phyloP scores from a whole-genome alignment of 768 basidiomycete species.

The Mycena alexandri region DNA sequence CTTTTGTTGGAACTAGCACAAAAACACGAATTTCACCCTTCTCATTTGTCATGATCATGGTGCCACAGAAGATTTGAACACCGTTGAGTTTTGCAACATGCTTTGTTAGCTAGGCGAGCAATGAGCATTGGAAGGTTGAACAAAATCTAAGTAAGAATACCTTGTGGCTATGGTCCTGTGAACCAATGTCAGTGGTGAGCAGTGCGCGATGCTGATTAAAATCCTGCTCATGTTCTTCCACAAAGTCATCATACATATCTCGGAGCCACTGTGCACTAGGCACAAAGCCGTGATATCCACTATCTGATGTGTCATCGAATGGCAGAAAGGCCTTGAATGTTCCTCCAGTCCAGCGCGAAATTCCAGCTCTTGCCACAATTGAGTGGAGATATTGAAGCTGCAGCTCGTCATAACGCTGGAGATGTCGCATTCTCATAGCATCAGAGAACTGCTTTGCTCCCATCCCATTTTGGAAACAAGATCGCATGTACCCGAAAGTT shows the following conservation, averaged over 20 bases:
- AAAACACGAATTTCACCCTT: conserved; percentile 22
- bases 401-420: conserved; percentile 36
- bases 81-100: conserved; percentile 17
- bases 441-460: conserved; percentile 46
- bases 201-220: neutral
- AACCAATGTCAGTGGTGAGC: neutral
- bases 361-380: neutral
- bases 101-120: neutral
- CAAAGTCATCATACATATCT: conserved; percentile 6
- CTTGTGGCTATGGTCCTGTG: conserved; percentile 11
- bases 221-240: neutral
- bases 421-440: conserved; percentile 40
- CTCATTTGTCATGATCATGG: conserved; percentile 13
- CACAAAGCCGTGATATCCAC: conserved; percentile 25
- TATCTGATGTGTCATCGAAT: conserved; percentile 33
- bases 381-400: conserved; percentile 39
- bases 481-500: conserved; percentile 7
- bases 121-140: neutral
- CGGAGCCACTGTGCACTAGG: conserved; percentile 6
- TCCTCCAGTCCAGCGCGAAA: neutral
- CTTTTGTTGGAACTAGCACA: conserved; percentile 46
- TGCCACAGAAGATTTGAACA: conserved; percentile 1
- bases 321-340: conserved; percentile 35
- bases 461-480: conserved; percentile 44
- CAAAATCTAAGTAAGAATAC: neutral